These are phyloP conservation scores for Trypanosoma boissoni DNA, from an alignment of 208 protist genomes.

Conservation along the genomic window DNA sequence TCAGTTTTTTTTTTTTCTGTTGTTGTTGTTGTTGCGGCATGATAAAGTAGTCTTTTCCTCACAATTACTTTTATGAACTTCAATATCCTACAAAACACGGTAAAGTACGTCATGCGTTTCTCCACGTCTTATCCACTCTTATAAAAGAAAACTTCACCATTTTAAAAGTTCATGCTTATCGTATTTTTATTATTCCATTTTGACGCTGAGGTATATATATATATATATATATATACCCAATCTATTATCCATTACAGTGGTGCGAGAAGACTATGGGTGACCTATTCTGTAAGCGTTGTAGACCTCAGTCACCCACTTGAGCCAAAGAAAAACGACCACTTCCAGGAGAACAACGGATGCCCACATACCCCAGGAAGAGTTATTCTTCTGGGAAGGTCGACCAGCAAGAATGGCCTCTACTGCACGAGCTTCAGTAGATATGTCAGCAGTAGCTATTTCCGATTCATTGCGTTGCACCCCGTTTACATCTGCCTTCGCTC, in stretches of 20 bases:
- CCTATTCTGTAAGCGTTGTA: slow-evolving; percentile 29
- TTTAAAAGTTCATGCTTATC: no score
- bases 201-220: not conserved
- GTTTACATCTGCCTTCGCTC: not conserved
- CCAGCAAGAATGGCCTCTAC: slow-evolving; percentile 52
- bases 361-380: slow-evolving; percentile 46
- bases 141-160: slow-evolving; percentile 7
- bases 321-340: slow-evolving; percentile 60
- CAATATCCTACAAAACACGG: not conserved
- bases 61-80: no score
- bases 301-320: slow-evolving; percentile 53
- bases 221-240: not conserved
- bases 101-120: not conserved
- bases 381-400: slow-evolving; percentile 15
- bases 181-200: no score
- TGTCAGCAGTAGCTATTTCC: slow-evolving; percentile 6
- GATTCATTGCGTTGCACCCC: not conserved
- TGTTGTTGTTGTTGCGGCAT: not conserved
- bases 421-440: slow-evolving; percentile 32
- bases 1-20: slow-evolving; percentile 1
- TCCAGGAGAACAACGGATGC: slow-evolving; percentile 49
- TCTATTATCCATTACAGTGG: not conserved
- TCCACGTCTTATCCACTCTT: not conserved
- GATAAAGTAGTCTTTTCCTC: no score
- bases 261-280: slow-evolving; percentile 10